These are phyloP conservation scores for Rubia peregrina DNA, from an alignment of 305 asterid genomes.

Conservation along the genomic window DNA sequence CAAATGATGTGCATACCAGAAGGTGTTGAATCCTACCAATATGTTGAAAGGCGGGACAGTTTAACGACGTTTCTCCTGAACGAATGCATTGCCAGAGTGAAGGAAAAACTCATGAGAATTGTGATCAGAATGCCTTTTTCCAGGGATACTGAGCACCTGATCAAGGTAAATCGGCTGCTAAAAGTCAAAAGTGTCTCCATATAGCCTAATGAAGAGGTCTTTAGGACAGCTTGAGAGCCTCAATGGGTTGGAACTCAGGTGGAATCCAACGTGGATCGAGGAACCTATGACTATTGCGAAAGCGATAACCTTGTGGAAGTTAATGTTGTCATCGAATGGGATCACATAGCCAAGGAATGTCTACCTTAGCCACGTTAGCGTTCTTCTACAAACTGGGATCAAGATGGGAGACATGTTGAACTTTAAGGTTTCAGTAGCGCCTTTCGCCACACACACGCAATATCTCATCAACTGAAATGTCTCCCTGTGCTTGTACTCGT, in stretches of 20 bases:
- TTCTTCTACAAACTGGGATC: slow-evolving; percentile 77
- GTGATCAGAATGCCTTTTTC: slow-evolving; percentile 61
- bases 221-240: slow-evolving; percentile 53
- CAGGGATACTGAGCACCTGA: slow-evolving; percentile 29
- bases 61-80: slow-evolving; percentile 68
- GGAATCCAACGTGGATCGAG: slow-evolving; percentile 38
- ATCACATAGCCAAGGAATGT: slow-evolving; percentile 51
- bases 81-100: slow-evolving; percentile 65
- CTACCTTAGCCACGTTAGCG: slow-evolving; percentile 60
- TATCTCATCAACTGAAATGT: slow-evolving; percentile 72
- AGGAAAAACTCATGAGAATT: slow-evolving; percentile 50
- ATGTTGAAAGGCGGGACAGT: slow-evolving; percentile 55
- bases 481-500: slow-evolving; percentile 28
- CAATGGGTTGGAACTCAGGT: slow-evolving; percentile 55
- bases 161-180: slow-evolving; percentile 55
- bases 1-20: slow-evolving; percentile 94
- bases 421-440: slow-evolving; percentile 74
- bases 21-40: slow-evolving; percentile 85
- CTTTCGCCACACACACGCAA: slow-evolving; percentile 79
- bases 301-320: slow-evolving; percentile 76
- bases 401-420: slow-evolving; percentile 90
- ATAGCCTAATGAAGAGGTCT: slow-evolving; percentile 32
- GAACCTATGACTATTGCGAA: slow-evolving; percentile 39
- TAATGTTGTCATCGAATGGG: slow-evolving; percentile 84
- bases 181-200: slow-evolving; percentile 41